A percentile compares a stretch with the other conserved stretches of the same genome.
phyloP scores from a whole-genome alignment of 2,329 filamentous ascomycete species.

The Exophiala spinifera region DNA sequence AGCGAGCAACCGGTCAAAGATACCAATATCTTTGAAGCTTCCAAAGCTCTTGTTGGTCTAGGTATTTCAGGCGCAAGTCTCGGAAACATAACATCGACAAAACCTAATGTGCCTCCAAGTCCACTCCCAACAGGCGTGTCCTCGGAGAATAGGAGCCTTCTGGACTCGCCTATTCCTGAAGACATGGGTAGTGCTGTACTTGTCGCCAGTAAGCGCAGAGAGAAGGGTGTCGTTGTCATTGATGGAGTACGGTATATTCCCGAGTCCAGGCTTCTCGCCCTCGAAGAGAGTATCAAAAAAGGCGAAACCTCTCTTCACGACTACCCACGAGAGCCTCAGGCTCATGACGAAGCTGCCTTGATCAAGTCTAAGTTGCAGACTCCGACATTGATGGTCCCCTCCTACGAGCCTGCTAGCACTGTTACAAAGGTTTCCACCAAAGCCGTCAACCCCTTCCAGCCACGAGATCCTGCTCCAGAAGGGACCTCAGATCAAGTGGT shows the following conservation, averaged over 20 bases:
- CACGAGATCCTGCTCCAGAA: conserved; percentile 7
- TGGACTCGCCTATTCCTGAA: conserved; percentile 18
- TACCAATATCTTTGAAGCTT: background rate
- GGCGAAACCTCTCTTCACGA: background rate
- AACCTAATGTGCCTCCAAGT: background rate
- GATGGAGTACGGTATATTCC: conserved; percentile 10
- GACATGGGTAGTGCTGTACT: conserved; percentile 6
- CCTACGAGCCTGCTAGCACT: background rate
- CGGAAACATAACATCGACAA: background rate
- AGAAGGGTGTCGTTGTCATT: conserved; percentile 7
- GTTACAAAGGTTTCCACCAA: background rate
- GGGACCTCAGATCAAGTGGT: background rate
- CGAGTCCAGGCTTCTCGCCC: conserved; percentile 6
- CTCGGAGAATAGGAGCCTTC: conserved; percentile 4
- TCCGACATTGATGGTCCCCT: too few relatives aligned
- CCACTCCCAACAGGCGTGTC: background rate
- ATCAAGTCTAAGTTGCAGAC: too few relatives aligned
- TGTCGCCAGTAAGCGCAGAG: conserved; percentile 1
- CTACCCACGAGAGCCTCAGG: background rate
- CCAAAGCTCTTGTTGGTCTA: conserved; percentile 13
- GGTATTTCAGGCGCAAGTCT: conserved; percentile 6
- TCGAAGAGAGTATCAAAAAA: conserved; percentile 1
- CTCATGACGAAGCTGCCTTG: background rate
- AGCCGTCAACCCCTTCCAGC: conserved; percentile 13
- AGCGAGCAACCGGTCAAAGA: background rate